Conservation (phyloP, 2,329 filamentous ascomycete species). For the Aspergillus viridinutans region DNA sequence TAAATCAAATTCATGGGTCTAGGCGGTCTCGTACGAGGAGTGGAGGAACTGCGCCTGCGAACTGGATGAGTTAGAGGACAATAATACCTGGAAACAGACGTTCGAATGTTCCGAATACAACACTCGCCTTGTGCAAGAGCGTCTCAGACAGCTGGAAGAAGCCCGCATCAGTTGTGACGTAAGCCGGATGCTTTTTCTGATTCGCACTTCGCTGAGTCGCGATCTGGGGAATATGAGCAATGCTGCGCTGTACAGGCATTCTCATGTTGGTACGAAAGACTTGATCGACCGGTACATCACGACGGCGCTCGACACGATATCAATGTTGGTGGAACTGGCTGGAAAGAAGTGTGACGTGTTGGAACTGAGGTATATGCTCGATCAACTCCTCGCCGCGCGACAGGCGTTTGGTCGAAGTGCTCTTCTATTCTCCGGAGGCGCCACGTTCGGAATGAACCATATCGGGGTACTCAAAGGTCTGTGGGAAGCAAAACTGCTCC, state of each 20-base stretch:
- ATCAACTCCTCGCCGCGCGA: conserved; percentile 66
- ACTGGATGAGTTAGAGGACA: conserved; percentile 74
- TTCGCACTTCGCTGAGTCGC: conserved; percentile 75
- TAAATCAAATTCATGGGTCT: conserved; percentile 6
- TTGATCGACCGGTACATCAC: conserved; percentile 84
- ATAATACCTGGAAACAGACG: conserved; percentile 75
- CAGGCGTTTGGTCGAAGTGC: conserved; percentile 84
- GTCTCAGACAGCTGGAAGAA: conserved; percentile 69
- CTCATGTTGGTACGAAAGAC: conserved; percentile 78
- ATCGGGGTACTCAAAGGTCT: conserved; percentile 81
- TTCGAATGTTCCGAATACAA: conserved; percentile 67
- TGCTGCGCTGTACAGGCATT: conserved; percentile 74
- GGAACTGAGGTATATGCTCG: conserved; percentile 58
- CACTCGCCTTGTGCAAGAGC: conserved; percentile 61
- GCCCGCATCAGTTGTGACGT: conserved; percentile 70
- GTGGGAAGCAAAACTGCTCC: conserved; percentile 69
- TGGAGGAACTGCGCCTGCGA: conserved; percentile 74
- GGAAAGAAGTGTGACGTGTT: conserved; percentile 51
- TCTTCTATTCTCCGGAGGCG: conserved; percentile 76
- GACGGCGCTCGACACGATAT: conserved; percentile 70
- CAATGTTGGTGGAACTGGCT: conserved; percentile 62
- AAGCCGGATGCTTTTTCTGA: conserved; percentile 70
- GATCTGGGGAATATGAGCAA: conserved; percentile 85
- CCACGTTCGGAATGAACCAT: conserved; percentile 88
- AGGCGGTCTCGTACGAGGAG: conserved; percentile 65